Evolutionary conservation across 2,329 filamentous ascomycete genomes (phyloP), one percentile per base, ranked within the genome.

Genomic region (Aspergillus uvarum): DNA sequence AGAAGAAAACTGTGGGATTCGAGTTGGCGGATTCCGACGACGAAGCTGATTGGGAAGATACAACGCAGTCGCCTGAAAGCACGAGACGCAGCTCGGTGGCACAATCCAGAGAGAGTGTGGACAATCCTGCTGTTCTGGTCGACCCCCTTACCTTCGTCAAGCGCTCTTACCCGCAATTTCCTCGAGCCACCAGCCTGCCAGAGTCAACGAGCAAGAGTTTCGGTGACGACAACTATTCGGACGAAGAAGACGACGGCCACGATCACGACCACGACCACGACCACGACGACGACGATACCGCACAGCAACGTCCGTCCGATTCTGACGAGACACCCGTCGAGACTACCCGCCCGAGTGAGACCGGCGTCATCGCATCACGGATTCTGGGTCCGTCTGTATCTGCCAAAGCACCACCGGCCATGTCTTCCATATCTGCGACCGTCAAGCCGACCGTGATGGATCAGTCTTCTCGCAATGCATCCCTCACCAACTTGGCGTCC

Each of bases 11-110:
- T n/a, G 77, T 80, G 55, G 78, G 79, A 16, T 81, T 81, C 63
- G 76, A 80, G 60, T 65, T 81, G 44, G 79, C 72, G 4, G 77
- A 76, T 58, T 76, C 77, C 16, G 76, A 76, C 56, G 76, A 79
- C 62, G 79, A 80, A 61, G 77, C 70, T 60, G 79, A 80, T 63
- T 81, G 79, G 79, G 79, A 80, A 62, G 78, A 81, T 66, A 79
- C 77, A 26, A 80, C 79, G 22, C 76, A 79, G 62, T 81, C 79
- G 19, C 78, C 79, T 32, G 77, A 79, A 63, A 78, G 78, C 60
- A 81, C 79, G 12, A 71, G 79, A 60, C 76, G 77, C 56, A 79
- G 79, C 63, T 81, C 79, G 8, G 70, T 77, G 49, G 76, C 68
- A 29, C 72, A 74, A 51, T 73, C 69, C 21, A 73, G 70, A 56